Conservation (phyloP, 169 alveolate genomes). For the Plasmodium knowlesi region DNA sequence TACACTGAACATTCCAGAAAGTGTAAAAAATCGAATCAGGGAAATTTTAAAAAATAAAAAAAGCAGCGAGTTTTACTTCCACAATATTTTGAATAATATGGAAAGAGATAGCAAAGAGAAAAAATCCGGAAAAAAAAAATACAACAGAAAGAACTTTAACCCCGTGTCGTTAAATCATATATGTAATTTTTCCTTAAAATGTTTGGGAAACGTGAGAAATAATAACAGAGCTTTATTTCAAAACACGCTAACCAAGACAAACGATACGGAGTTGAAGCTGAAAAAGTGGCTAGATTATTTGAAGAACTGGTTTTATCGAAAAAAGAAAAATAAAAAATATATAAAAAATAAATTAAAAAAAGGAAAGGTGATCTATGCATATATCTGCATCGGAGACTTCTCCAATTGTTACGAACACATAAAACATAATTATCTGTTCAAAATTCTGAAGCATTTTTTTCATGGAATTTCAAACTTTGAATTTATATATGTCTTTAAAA, state of each 20-base stretch:
- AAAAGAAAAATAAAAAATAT: conserved; percentile 41
- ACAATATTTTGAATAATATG: conserved; percentile 42
- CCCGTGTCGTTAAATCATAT: conserved; percentile 59
- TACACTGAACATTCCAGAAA: conserved; percentile 43
- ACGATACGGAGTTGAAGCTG: conserved; percentile 50
- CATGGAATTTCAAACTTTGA: conserved; percentile 61
- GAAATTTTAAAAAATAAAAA: conserved; percentile 60
- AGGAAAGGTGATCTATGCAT: conserved; percentile 58
- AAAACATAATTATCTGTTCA: conserved; percentile 66
- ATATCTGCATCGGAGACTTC: conserved; percentile 72
- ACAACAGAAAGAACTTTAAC: conserved; percentile 51
- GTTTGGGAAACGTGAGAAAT: conserved; percentile 49
- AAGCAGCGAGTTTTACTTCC: conserved; percentile 66
- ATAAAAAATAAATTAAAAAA: conserved; percentile 71
- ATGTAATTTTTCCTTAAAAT: conserved; percentile 43
- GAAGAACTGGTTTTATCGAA: conserved; percentile 50
- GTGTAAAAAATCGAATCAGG: conserved; percentile 38
- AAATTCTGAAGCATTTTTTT: conserved; percentile 37
- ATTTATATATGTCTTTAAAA: conserved; percentile 68
- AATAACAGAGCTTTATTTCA: conserved; percentile 44
- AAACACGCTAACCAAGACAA: conserved; percentile 61
- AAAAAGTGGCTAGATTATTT: conserved; percentile 42
- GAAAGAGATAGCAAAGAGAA: conserved; percentile 54
- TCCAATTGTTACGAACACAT: conserved; percentile 71
- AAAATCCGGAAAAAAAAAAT: conserved; percentile 32